Conservation (phyloP, 1,139 yeast species). For the Pichia sp. region DNA sequence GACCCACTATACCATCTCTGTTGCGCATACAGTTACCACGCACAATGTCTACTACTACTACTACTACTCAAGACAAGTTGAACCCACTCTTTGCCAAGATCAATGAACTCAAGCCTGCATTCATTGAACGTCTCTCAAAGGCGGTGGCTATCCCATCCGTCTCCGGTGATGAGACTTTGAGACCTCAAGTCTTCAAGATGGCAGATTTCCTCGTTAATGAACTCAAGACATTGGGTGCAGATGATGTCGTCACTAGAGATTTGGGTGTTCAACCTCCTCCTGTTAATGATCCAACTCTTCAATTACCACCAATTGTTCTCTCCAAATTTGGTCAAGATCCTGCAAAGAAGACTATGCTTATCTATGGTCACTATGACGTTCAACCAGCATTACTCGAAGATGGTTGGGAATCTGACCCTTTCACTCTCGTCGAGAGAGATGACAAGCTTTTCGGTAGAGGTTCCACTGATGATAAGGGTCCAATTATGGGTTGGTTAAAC, state of each 20-base stretch:
- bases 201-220: slow-evolving; percentile 72
- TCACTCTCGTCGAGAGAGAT: slow-evolving; percentile 55
- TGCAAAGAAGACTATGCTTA: slow-evolving; percentile 72
- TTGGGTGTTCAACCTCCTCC: slow-evolving; percentile 90
- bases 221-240: slow-evolving; percentile 64
- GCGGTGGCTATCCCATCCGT: slow-evolving; percentile 95
- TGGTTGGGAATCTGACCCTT: slow-evolving; percentile 96
- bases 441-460: slow-evolving; percentile 86
- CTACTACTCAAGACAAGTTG: too few species aligned
- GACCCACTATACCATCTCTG: too few species aligned
- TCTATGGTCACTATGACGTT: slow-evolving; percentile 96
- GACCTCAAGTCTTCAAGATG: slow-evolving; percentile 78
- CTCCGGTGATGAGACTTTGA: slow-evolving; percentile 78
- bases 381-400: slow-evolving; percentile 92
- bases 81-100: slow-evolving; percentile 48
- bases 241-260: slow-evolving; percentile 73
- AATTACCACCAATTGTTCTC: slow-evolving; percentile 88
- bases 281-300: slow-evolving; percentile 52
- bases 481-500: slow-evolving; percentile 95
- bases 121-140: slow-evolving; percentile 58
- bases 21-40: too few species aligned
- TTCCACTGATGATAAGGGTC: slow-evolving; percentile 96
- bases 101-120: slow-evolving; percentile 63
- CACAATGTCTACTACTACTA: too few species aligned
- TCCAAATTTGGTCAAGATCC: slow-evolving; percentile 83